phyloP scores from a whole-genome alignment of 1,139 yeast genomes.

The Yamadazyma dushanensis region DNA sequence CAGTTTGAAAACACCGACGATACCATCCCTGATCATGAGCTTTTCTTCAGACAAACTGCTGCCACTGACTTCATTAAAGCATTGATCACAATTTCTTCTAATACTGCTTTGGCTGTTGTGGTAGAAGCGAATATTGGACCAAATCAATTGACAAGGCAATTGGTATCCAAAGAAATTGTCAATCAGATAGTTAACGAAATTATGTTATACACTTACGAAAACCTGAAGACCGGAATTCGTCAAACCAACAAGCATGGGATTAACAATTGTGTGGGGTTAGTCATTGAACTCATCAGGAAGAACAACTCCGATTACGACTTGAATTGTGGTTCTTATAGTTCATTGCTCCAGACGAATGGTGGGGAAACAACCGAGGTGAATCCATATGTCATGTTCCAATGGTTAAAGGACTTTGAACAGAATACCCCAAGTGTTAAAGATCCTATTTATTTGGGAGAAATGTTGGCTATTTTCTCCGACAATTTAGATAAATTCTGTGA shows the following conservation, averaged over 20 bases:
- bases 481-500: slow-evolving; percentile 32
- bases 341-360: slow-evolving; percentile 30
- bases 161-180: slow-evolving; percentile 40
- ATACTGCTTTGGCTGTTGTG: slow-evolving; percentile 48
- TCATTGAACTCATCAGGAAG: slow-evolving; percentile 48
- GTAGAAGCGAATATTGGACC: slow-evolving; percentile 52
- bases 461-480: slow-evolving; percentile 43
- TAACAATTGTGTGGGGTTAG: slow-evolving; percentile 47
- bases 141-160: slow-evolving; percentile 45
- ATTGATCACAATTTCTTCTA: slow-evolving; percentile 88
- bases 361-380: slow-evolving; percentile 41
- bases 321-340: slow-evolving; percentile 43
- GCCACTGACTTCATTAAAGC: slow-evolving; percentile 96
- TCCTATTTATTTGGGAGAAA: slow-evolving; percentile 47
- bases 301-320: slow-evolving; percentile 50
- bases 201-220: slow-evolving; percentile 29
- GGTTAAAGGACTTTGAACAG: slow-evolving; percentile 50
- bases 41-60: slow-evolving; percentile 78
- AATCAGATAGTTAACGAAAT: slow-evolving; percentile 42
- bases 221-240: slow-evolving; percentile 15
- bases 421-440: slow-evolving; percentile 50
- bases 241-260: slow-evolving; percentile 47
- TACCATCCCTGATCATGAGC: slow-evolving; percentile 30
- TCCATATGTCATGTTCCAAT: slow-evolving; percentile 45
- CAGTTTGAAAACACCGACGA: slow-evolving; percentile 22